phyloP scores from a whole-genome alignment of 768 basidiomycete genomes.

The Galerina marginata region DNA sequence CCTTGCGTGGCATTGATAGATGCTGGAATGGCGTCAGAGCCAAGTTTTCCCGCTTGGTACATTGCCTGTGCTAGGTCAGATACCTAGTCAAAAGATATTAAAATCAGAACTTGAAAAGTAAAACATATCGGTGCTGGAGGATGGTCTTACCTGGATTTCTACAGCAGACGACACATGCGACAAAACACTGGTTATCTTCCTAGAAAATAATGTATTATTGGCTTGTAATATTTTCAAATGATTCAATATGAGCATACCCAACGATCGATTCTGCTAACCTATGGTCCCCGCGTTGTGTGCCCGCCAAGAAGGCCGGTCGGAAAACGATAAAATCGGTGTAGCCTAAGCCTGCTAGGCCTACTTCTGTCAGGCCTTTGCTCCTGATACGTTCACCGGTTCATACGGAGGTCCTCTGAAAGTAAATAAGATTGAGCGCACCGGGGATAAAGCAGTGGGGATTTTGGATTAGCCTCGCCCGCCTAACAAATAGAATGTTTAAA shows the following conservation, averaged over 20 bases:
- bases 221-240: neutral
- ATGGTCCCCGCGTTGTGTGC: constrained; percentile 47
- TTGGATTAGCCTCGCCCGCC: constrained; percentile 47
- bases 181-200: constrained; percentile 40
- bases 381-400: constrained; percentile 33
- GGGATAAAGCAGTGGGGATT: constrained; percentile 56
- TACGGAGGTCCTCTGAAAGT: neutral
- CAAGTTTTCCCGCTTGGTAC: constrained; percentile 56
- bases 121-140: neutral
- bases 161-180: constrained; percentile 42
- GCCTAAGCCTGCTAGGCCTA: constrained; percentile 66
- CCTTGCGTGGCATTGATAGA: constrained; percentile 45
- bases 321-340: constrained; percentile 76
- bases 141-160: constrained; percentile 49
- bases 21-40: constrained; percentile 49
- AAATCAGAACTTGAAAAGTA: neutral
- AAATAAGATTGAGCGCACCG: constrained; percentile 36
- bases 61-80: constrained; percentile 59
- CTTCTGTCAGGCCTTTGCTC: constrained; percentile 79
- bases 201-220: constrained; percentile 20
- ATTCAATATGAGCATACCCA: constrained; percentile 38
- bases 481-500: constrained; percentile 39
- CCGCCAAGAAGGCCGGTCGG: constrained; percentile 63
- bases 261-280: constrained; percentile 48
- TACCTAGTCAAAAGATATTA: constrained; percentile 41